These are phyloP conservation scores for Xylariaceae sp. DNA, from an alignment of 2,329 filamentous ascomycete genomes.

Conservation along the genomic window DNA sequence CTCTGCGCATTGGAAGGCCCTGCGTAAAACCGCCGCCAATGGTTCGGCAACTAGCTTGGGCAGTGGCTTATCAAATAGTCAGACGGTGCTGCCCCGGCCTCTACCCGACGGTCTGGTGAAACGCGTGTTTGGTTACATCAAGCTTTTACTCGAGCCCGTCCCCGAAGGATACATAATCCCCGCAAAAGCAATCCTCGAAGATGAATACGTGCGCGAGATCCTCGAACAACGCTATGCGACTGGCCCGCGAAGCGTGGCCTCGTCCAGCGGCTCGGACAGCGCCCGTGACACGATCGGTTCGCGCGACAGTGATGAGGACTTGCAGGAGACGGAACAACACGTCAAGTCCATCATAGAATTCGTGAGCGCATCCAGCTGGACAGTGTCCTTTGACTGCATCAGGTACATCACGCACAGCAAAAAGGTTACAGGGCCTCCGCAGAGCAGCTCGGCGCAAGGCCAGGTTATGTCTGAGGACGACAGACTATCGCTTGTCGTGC, in stretches of 20 bases:
- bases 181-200: constrained; percentile 54
- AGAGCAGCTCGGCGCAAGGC: constrained; percentile 36
- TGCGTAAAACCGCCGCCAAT: constrained; percentile 30
- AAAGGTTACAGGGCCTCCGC: constrained; percentile 40
- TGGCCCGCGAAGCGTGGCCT: constrained; percentile 20
- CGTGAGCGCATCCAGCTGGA: constrained; percentile 62
- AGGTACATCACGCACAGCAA: constrained; percentile 49
- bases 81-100: constrained; percentile 30
- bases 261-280: constrained; percentile 35
- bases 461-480: constrained; percentile 46
- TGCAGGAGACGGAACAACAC: constrained; percentile 49
- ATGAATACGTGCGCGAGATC: constrained; percentile 39
- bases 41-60: constrained; percentile 8
- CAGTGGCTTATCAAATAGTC: background rate
- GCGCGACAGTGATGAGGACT: constrained; percentile 31
- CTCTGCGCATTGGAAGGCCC: constrained; percentile 53
- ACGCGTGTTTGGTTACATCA: constrained; percentile 53
- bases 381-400: constrained; percentile 55
- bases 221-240: constrained; percentile 29
- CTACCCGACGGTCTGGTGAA: constrained; percentile 50
- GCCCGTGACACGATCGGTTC: constrained; percentile 31
- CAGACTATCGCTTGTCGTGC: constrained; percentile 46
- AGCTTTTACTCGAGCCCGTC: constrained; percentile 54
- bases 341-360: constrained; percentile 59
- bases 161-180: constrained; percentile 55